These are phyloP conservation scores for Rhizoclosmatium hyalinum DNA, from an alignment of 371 early-diverging fungal species.

Conservation along the genomic window DNA sequence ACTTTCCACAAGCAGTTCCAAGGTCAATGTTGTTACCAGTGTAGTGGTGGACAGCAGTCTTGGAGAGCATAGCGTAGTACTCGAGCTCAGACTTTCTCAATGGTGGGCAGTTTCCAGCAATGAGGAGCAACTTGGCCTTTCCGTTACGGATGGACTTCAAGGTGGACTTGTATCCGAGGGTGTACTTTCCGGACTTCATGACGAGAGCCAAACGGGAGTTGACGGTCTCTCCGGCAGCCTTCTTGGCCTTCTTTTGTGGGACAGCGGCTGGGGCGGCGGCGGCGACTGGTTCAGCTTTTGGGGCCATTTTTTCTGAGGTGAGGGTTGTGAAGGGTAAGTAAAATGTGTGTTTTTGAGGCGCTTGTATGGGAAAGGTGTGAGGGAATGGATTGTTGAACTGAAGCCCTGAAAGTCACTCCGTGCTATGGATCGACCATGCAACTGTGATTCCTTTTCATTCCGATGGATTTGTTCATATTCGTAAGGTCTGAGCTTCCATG, in stretches of 20 bases:
- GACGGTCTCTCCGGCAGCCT: conserved; percentile 80
- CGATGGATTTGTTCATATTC: neutral
- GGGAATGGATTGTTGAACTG: neutral
- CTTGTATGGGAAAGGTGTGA: neutral
- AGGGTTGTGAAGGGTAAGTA: neutral
- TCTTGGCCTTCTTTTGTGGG: conserved; percentile 47
- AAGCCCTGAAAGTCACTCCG: neutral
- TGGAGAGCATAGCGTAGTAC: conserved; percentile 99
- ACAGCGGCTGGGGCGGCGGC: conserved; percentile 32
- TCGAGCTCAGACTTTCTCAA: conserved; percentile 99
- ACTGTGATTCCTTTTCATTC: neutral
- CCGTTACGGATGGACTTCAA: conserved; percentile 96
- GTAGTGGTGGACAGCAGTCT: conserved; percentile 99
- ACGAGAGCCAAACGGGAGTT: conserved; percentile 98
- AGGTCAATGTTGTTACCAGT: conserved; percentile 97
- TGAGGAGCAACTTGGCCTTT: conserved; percentile 98
- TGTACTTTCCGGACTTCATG: conserved; percentile 98
- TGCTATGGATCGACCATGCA: neutral
- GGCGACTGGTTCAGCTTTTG: conserved; percentile 33
- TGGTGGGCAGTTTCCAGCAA: conserved; percentile 98
- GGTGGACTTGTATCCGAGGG: conserved; percentile 97
- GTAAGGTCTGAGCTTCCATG: neutral
- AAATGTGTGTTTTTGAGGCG: neutral
- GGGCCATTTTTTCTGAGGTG: conserved; percentile 22
- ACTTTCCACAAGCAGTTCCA: conserved; percentile 99